Evolutionary conservation across 2,329 filamentous ascomycete genomes (phyloP).

Genomic region (Stachybotrys chlorohalonatus): DNA sequence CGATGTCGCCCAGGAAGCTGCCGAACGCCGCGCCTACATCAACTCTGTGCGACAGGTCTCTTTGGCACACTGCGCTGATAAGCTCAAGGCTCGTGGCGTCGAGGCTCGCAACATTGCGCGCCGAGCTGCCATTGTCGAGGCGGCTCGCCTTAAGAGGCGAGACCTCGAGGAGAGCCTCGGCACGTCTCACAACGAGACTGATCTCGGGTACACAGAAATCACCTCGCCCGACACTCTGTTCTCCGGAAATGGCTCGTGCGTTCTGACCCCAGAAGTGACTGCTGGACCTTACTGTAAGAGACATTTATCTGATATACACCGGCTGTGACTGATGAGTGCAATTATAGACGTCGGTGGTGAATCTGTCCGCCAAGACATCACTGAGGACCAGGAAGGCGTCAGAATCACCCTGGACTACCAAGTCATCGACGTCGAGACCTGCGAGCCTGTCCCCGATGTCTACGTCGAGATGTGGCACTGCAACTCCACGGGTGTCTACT

Average conservation of each 20-base stretch:
- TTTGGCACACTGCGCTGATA: conserved; percentile 35
- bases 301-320: too few species aligned
- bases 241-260: conserved; percentile 30
- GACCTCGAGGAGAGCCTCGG: conserved; percentile 22
- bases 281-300: conserved; percentile 37
- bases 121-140: conserved; percentile 28
- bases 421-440: conserved; percentile 33
- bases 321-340: not conserved
- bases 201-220: conserved; percentile 18
- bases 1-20: conserved; percentile 35
- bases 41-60: conserved; percentile 26
- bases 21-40: conserved; percentile 36
- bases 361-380: conserved; percentile 25
- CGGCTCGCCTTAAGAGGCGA: conserved; percentile 26
- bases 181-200: conserved; percentile 27
- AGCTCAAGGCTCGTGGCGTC: conserved; percentile 37
- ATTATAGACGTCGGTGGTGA: conserved; percentile 19
- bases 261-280: conserved; percentile 40
- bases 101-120: conserved; percentile 33
- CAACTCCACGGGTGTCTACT: conserved; percentile 38
- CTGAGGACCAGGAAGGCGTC: conserved; percentile 30
- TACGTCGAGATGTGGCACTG: conserved; percentile 38
- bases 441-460: conserved; percentile 28
- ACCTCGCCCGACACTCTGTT: conserved; percentile 25
- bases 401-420: conserved; percentile 33